phyloP scores from a whole-genome alignment of 306 rosid species.

The Pterocarpus santalinus region DNA sequence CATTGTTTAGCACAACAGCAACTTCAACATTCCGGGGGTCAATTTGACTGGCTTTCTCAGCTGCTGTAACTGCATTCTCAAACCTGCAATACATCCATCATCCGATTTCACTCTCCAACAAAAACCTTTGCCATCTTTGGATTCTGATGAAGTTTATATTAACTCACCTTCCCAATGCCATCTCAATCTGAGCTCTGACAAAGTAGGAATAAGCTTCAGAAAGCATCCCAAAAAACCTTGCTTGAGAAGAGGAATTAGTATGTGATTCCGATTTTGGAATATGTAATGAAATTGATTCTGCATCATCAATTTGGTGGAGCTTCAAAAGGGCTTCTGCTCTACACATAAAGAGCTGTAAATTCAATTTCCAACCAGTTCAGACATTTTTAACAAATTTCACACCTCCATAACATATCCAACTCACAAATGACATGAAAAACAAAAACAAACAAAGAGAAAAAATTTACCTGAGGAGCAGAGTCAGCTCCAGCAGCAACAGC shows the following conservation, averaged over 20 bases:
- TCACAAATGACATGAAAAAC: neutral
- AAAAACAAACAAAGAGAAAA: neutral
- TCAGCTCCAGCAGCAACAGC: constrained; percentile 79
- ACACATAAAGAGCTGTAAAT: constrained; percentile 95
- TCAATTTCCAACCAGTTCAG: constrained; percentile 76
- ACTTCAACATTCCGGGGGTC: constrained; percentile 81
- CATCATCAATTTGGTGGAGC: constrained; percentile 88
- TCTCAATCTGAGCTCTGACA: constrained; percentile 80
- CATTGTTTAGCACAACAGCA: constrained; percentile 71
- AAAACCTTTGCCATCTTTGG: constrained; percentile 44
- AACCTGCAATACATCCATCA: constrained; percentile 92
- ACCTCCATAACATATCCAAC: constrained; percentile 13
- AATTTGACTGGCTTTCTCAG: constrained; percentile 79
- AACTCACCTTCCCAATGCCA: constrained; percentile 98
- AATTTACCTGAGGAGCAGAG: constrained; percentile 76
- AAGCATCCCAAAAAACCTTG: constrained; percentile 78
- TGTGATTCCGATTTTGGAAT: constrained; percentile 58
- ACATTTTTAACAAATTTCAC: constrained; percentile 41
- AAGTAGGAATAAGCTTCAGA: constrained; percentile 77
- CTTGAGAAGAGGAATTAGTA: constrained; percentile 54
- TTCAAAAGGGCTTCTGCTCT: constrained; percentile 94
- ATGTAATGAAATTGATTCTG: constrained; percentile 60
- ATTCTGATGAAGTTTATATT: constrained; percentile 41
- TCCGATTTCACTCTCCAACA: constrained; percentile 65
- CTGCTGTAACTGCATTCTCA: constrained; percentile 88